These are phyloP conservation scores for Citrus unshiu DNA, from an alignment of 345 rosid genomes.

Conservation along the genomic window DNA sequence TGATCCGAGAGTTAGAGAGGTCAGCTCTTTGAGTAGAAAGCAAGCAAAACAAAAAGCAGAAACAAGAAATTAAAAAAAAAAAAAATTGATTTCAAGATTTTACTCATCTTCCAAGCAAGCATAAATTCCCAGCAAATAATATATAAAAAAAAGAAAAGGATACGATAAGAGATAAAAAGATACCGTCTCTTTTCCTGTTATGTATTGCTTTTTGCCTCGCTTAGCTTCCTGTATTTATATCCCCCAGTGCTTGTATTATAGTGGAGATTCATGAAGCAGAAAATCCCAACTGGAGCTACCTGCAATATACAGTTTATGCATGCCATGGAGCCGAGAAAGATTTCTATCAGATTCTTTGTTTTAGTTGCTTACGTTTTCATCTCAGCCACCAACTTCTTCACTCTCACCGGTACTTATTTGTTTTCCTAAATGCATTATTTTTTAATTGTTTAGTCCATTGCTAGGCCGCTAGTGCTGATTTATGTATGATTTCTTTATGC, in stretches of 20 bases:
- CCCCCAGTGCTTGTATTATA: background rate
- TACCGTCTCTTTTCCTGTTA: background rate
- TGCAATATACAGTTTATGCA: background rate
- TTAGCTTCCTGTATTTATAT: background rate
- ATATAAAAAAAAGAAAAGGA: background rate
- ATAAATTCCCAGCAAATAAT: slow-evolving; percentile 21
- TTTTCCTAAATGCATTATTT: background rate
- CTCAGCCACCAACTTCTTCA: slow-evolving; percentile 17
- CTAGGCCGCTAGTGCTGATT: background rate
- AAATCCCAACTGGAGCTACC: background rate
- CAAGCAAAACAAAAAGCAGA: slow-evolving; percentile 26
- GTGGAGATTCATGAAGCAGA: background rate
- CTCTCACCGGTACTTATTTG: slow-evolving; percentile 13
- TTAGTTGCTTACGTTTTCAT: background rate
- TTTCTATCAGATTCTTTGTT: background rate
- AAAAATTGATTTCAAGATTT: background rate
- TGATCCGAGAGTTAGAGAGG: background rate
- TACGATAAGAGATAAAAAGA: background rate
- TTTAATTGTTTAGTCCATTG: background rate
- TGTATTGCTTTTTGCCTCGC: background rate
- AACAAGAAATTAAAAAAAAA: background rate
- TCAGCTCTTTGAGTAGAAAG: slow-evolving; percentile 31
- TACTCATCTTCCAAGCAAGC: slow-evolving; percentile 38
- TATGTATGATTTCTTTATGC: background rate
- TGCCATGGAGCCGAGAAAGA: slow-evolving; percentile 13